These are phyloP conservation scores for Boletus smithii DNA, from an alignment of 1,284 basidiomycete genomes.

Conservation along the genomic window DNA sequence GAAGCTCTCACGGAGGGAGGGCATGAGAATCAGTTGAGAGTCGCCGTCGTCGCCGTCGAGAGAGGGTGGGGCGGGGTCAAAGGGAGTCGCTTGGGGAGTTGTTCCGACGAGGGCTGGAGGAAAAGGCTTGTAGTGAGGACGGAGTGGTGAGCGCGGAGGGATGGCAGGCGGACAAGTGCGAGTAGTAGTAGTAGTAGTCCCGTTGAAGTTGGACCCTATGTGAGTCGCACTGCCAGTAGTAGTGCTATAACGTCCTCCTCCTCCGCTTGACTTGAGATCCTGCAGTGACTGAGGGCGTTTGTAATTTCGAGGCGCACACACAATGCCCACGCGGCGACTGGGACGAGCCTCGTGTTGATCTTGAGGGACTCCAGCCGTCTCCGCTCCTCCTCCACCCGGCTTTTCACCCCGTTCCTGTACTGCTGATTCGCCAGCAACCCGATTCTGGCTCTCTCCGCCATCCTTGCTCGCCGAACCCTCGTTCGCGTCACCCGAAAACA, in stretches of 20 bases:
- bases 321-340: conserved; percentile 30
- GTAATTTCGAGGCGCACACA: conserved; percentile 30
- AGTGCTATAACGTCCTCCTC: conserved; percentile 14
- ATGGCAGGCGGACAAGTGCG: conserved; percentile 27
- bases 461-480: conserved; percentile 13
- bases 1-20: conserved; percentile 29
- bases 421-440: conserved; percentile 15
- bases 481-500: conserved; percentile 19
- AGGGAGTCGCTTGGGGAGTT: too few relatives aligned
- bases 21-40: conserved; percentile 22
- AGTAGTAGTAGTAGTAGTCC: too few relatives aligned
- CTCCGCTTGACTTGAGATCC: conserved; percentile 25
- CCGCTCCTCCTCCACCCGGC: conserved; percentile 20
- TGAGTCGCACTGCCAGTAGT: too few relatives aligned
- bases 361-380: conserved; percentile 14
- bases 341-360: conserved; percentile 32
- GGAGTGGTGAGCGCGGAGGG: conserved; percentile 32
- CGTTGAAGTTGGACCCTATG: too few relatives aligned
- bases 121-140: conserved; percentile 13
- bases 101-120: too few relatives aligned
- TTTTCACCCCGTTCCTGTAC: neutral
- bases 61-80: too few relatives aligned
- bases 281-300: conserved; percentile 33
- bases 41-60: conserved; percentile 9
- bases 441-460: neutral